These are phyloP conservation scores for Tylopilus orsonianus DNA, from an alignment of 1,284 basidiomycete species.

Conservation along the genomic window DNA sequence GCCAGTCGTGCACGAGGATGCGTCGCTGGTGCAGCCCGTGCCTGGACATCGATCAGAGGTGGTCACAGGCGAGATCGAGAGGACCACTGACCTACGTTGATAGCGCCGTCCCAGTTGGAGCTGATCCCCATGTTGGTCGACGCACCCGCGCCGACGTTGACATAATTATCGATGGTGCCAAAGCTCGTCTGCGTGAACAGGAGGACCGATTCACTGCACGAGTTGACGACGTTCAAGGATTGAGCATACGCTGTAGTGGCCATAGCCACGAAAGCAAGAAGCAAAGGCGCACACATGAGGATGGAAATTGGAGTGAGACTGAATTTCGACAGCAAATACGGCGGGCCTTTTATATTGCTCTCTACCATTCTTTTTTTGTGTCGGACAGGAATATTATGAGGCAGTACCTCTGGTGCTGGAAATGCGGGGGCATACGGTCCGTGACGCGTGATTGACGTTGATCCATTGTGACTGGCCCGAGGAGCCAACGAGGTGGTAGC, in stretches of 20 bases:
- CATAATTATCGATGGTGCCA: constrained; percentile 29
- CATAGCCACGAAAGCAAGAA: constrained; percentile 13
- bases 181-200: constrained; percentile 33
- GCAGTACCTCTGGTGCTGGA: not conserved
- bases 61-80: constrained; percentile 8
- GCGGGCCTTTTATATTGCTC: not conserved
- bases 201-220: constrained; percentile 31
- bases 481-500: not conserved
- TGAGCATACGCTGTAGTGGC: constrained; percentile 20
- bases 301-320: too few relatives aligned
- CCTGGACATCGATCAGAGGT: too few relatives aligned
- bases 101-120: constrained; percentile 34
- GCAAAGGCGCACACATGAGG: constrained; percentile 10
- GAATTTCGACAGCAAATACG: not conserved
- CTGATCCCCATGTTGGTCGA: constrained; percentile 34
- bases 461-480: not conserved
- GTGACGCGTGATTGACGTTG: not conserved
- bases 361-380: not conserved
- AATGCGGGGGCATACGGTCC: not conserved
- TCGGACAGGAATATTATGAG: not conserved
- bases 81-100: constrained; percentile 32
- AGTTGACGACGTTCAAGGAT: constrained; percentile 34
- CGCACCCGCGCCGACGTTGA: constrained; percentile 24
- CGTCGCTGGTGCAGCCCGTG: constrained; percentile 29
- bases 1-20: constrained; percentile 31